phyloP scores from a whole-genome alignment of 2,329 filamentous ascomycete genomes.

The Cercospora zeae-maydis region DNA sequence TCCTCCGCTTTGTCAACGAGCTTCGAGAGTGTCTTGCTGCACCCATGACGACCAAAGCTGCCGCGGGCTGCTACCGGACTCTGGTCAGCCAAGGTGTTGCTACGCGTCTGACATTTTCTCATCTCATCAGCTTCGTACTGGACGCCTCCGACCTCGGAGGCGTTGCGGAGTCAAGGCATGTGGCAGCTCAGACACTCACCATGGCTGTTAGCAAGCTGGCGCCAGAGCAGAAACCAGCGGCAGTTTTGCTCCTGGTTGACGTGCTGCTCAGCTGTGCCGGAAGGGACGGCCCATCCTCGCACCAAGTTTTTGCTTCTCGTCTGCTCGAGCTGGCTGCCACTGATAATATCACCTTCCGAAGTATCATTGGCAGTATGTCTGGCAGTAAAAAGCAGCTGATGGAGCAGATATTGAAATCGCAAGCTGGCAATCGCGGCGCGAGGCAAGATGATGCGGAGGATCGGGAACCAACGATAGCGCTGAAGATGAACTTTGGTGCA shows the following conservation, averaged over 20 bases:
- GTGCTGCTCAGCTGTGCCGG: constrained; percentile 69
- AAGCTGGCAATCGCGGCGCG: constrained; percentile 42
- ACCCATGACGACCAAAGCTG: constrained; percentile 81
- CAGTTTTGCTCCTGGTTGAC: constrained; percentile 73
- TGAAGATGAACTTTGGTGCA: constrained; percentile 80
- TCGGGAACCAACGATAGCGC: constrained; percentile 72
- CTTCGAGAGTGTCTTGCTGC: constrained; percentile 78
- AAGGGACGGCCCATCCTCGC: constrained; percentile 51
- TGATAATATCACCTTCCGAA: constrained; percentile 70
- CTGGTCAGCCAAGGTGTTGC: constrained; percentile 74
- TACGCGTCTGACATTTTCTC: constrained; percentile 64
- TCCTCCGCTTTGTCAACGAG: constrained; percentile 73
- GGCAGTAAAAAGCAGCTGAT: constrained; percentile 69
- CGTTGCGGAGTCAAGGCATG: constrained; percentile 67
- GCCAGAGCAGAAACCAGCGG: constrained; percentile 41
- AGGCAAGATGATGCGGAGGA: constrained; percentile 46
- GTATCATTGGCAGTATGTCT: constrained; percentile 67
- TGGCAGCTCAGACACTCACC: constrained; percentile 71
- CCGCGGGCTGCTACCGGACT: constrained; percentile 83
- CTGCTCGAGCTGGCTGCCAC: constrained; percentile 76
- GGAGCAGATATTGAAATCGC: constrained; percentile 57
- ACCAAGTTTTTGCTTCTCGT: constrained; percentile 69
- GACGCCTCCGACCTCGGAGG: constrained; percentile 65
- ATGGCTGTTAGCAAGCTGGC: constrained; percentile 58
- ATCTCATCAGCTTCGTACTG: constrained; percentile 68